Evolutionary conservation across 129 eudicot species (phyloP).

Genomic region (Chrysanthemum lavandulifolium): DNA sequence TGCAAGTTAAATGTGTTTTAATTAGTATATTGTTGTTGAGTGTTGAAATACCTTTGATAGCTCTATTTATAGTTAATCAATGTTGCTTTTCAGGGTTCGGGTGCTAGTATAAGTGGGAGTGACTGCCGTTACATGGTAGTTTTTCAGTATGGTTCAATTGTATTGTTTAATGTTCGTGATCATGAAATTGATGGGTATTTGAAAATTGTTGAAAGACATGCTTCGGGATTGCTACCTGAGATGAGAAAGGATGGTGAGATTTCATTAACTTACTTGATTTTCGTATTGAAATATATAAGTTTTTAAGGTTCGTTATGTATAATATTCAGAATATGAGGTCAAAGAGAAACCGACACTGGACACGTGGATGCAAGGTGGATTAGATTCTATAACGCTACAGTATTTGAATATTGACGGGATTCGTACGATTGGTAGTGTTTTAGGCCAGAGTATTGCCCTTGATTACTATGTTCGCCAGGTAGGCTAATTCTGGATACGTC

Average conservation of each 20-base stretch:
- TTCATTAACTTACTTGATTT: slow-evolving; percentile 5
- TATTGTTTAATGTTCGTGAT: slow-evolving; percentile 81
- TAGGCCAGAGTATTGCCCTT: slow-evolving; percentile 97
- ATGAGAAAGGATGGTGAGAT: slow-evolving; percentile 91
- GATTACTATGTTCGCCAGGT: slow-evolving; percentile 97
- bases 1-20: slow-evolving; percentile 15
- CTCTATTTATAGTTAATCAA: neutral
- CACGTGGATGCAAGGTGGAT: slow-evolving; percentile 97
- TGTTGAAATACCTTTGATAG: slow-evolving; percentile 1
- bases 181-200: slow-evolving; percentile 85
- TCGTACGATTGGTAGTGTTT: slow-evolving; percentile 90
- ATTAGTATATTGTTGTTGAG: neutral
- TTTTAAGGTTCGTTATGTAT: slow-evolving; percentile 14
- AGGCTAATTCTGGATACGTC: slow-evolving; percentile 9
- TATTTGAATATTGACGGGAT: slow-evolving; percentile 78
- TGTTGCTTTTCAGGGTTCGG: slow-evolving; percentile 56
- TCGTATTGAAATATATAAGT: slow-evolving; percentile 9
- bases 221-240: slow-evolving; percentile 85
- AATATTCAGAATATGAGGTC: slow-evolving; percentile 74
- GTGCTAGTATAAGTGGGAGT: slow-evolving; percentile 58
- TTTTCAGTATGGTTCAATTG: slow-evolving; percentile 91
- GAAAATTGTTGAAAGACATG: slow-evolving; percentile 72
- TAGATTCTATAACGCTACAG: slow-evolving; percentile 84
- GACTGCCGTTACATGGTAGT: slow-evolving; percentile 84
- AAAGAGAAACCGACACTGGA: slow-evolving; percentile 67